Conservation (phyloP, 805 yeast species). For the Candida patagonica region DNA sequence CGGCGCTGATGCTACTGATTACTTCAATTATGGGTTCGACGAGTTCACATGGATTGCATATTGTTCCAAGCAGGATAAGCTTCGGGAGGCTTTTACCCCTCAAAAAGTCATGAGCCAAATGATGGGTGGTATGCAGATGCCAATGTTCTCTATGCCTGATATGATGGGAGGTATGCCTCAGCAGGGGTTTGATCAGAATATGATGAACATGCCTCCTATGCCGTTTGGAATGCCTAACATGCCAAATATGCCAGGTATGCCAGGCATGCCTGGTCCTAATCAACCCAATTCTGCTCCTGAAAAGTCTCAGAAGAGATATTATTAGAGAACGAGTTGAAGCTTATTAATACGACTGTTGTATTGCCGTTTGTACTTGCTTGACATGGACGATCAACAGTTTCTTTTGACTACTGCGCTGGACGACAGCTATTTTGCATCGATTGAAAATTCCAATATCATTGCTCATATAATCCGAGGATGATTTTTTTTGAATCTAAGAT, state of each 20-base stretch:
- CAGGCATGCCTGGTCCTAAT: conserved; percentile 4
- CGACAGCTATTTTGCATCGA: no score
- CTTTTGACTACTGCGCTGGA: no score
- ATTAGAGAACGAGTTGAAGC: no score
- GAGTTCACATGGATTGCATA: conserved; percentile 95
- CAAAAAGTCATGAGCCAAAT: conserved; percentile 50
- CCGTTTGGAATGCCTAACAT: conserved; percentile 7
- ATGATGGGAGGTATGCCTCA: conserved; percentile 22
- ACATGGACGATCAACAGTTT: no score
- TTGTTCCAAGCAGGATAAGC: conserved; percentile 75
- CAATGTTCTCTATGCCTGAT: conserved; percentile 22
- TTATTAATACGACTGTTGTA: no score
- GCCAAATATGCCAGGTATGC: conserved; percentile 10
- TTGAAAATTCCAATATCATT: no score
- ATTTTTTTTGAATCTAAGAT: no score
- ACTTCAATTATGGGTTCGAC: conserved; percentile 93
- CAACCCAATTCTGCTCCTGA: not conserved
- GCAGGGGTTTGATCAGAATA: conserved; percentile 22
- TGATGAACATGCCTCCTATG: conserved; percentile 18
- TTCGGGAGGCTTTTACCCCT: conserved; percentile 73
- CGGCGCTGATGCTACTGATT: conserved; percentile 90
- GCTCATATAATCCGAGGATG: no score
- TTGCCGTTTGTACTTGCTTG: no score
- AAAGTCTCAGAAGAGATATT: not conserved
- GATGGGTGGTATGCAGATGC: conserved; percentile 10